These are phyloP conservation scores for Aspergillus costaricaensis DNA, from an alignment of 2,329 filamentous ascomycete genomes.

Conservation along the genomic window DNA sequence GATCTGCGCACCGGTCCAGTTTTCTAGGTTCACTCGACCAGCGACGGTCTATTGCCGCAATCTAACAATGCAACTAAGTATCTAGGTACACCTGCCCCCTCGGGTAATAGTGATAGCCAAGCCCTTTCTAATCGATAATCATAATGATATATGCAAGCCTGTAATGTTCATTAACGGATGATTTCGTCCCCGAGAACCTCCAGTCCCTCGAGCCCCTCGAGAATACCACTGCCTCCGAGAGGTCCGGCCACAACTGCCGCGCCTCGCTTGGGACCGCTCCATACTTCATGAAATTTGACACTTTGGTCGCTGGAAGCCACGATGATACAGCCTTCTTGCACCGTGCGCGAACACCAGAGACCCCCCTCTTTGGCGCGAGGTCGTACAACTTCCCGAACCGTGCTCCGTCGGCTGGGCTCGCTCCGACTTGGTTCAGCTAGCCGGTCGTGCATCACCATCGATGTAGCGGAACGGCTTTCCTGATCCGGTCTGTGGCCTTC, in stretches of 20 bases:
- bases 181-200: constrained; percentile 59
- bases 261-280: constrained; percentile 65
- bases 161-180: constrained; percentile 59
- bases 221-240: constrained; percentile 79
- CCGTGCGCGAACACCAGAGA: constrained; percentile 58
- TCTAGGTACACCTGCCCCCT: neutral
- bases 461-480: constrained; percentile 17
- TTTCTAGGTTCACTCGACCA: no score
- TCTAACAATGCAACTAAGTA: neutral
- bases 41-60: neutral
- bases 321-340: constrained; percentile 79
- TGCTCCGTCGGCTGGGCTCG: constrained; percentile 15
- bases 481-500: constrained; percentile 13
- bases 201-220: constrained; percentile 79
- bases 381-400: constrained; percentile 26
- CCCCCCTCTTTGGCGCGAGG: constrained; percentile 53
- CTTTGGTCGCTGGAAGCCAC: constrained; percentile 89
- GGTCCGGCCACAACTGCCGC: constrained; percentile 59
- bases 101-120: constrained; percentile 12
- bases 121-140: neutral
- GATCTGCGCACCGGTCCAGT: constrained; percentile 2
- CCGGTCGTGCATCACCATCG: constrained; percentile 11
- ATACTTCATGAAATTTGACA: constrained; percentile 95
- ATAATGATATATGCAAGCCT: neutral
- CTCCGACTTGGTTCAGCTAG: constrained; percentile 5